Evolutionary conservation across 306 rosid genomes (phyloP).

Genomic region (Trifolium pratense): DNA sequence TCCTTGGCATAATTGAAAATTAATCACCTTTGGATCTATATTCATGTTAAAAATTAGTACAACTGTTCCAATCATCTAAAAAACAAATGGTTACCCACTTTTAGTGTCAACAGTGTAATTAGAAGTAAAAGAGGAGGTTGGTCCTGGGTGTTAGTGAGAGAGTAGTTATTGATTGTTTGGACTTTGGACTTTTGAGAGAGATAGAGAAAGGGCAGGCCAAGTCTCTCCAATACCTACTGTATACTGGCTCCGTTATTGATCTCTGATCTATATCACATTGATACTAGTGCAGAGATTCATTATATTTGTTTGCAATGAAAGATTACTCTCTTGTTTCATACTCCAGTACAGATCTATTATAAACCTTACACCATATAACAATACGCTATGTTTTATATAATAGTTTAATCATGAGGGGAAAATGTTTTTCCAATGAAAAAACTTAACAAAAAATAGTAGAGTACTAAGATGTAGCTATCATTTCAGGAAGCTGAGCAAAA

Average conservation of each 20-base stretch:
- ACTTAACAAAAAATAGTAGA: neutral
- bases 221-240: neutral
- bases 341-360: neutral
- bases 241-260: neutral
- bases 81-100: neutral
- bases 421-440: neutral
- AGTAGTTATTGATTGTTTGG: neutral
- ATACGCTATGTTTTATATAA: neutral
- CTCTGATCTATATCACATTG: neutral
- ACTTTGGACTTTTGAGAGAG: neutral
- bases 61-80: neutral
- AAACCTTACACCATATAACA: slow-evolving; percentile 2
- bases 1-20: neutral
- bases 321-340: slow-evolving; percentile 1
- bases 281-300: neutral
- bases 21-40: neutral
- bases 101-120: neutral
- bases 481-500: slow-evolving; percentile 14
- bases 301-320: neutral
- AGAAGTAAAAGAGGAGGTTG: neutral
- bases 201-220: neutral
- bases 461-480: slow-evolving; percentile 15
- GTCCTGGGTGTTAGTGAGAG: neutral
- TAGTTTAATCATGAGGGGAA: neutral
- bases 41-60: neutral